phyloP scores from a whole-genome alignment of 768 basidiomycete species.

The Suillus variegatus region DNA sequence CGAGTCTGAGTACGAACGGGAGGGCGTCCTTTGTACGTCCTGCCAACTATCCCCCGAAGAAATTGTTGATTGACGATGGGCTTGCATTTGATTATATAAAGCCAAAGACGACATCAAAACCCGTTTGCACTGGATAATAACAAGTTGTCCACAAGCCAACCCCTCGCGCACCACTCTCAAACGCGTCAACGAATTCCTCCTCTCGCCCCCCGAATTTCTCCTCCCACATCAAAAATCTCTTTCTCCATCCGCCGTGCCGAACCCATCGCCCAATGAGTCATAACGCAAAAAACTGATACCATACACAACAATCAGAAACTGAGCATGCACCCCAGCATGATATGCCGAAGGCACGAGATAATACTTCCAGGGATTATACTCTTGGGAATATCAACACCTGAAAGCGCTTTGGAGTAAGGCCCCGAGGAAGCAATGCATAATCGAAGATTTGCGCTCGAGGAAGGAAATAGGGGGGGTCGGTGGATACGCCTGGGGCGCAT shows the following conservation, averaged over 20 bases:
- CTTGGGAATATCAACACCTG: constrained; percentile 66
- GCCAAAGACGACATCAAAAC: constrained; percentile 68
- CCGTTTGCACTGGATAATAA: constrained; percentile 85
- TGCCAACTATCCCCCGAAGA: not conserved
- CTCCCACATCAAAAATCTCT: not conserved
- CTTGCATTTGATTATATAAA: constrained; percentile 7
- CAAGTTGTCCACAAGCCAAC: constrained; percentile 73
- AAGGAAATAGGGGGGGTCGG: no score
- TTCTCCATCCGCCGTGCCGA: not conserved
- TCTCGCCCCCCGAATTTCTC: constrained; percentile 38
- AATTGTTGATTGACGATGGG: not conserved
- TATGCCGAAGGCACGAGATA: constrained; percentile 75
- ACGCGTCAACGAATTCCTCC: constrained; percentile 71
- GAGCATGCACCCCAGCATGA: constrained; percentile 53
- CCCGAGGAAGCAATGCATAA: constrained; percentile 68
- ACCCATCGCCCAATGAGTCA: not conserved
- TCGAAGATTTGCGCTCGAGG: constrained; percentile 8
- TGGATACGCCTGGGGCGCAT: no score
- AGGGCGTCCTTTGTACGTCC: constrained; percentile 24
- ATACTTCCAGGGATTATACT: constrained; percentile 59
- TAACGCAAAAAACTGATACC: constrained; percentile 36
- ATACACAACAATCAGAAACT: constrained; percentile 65
- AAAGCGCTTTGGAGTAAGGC: constrained; percentile 72
- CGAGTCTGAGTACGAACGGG: constrained; percentile 7
- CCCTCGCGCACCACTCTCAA: constrained; percentile 83